A percentile compares a stretch with the other conserved stretches of the same genome.
Conservation (phyloP, 2,329 filamentous ascomycete species). For the Akanthomyces muscarius region DNA sequence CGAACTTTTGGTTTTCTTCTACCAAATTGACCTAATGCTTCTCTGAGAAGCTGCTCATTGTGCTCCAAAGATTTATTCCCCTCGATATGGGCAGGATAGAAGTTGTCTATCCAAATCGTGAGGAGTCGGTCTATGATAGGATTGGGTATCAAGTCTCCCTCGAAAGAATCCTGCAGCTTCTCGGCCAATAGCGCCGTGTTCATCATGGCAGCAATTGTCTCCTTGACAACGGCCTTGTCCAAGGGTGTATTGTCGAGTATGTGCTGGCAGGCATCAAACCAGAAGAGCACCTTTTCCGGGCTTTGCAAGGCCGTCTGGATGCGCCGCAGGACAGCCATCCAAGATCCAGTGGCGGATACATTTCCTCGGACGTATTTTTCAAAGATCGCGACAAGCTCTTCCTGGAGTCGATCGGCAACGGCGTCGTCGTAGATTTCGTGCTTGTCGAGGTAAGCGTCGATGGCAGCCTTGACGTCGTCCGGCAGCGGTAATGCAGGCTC, state of each 20-base stretch:
- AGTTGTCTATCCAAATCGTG: conserved; percentile 52
- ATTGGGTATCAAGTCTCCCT: conserved; percentile 39
- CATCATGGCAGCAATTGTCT: conserved; percentile 61
- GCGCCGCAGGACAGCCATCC: conserved; percentile 62
- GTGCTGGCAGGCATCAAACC: conserved; percentile 58
- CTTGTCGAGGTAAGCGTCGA: conserved; percentile 64
- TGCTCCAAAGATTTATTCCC: conserved; percentile 37
- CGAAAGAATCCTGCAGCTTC: conserved; percentile 45
- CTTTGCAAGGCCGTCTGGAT: conserved; percentile 62
- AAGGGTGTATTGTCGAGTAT: conserved; percentile 48
- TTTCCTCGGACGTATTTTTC: conserved; percentile 57
- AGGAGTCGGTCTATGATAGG: conserved; percentile 56
- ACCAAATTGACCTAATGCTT: conserved; percentile 56
- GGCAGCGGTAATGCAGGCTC: conserved; percentile 60
- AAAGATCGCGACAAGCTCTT: conserved; percentile 66
- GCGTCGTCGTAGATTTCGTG: conserved; percentile 64
- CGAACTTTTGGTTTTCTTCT: conserved; percentile 60
- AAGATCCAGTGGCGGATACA: conserved; percentile 58
- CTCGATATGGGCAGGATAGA: conserved; percentile 34
- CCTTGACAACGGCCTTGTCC: conserved; percentile 60
- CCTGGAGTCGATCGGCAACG: conserved; percentile 66
- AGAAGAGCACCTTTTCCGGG: conserved; percentile 60
- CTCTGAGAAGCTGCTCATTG: conserved; percentile 48
- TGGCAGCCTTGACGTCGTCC: conserved; percentile 56
- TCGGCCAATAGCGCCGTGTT: conserved; percentile 61